Base-by-base conservation (phyloP, 2,329 filamentous ascomycete species). In the Westerdykella sp. region DNA sequence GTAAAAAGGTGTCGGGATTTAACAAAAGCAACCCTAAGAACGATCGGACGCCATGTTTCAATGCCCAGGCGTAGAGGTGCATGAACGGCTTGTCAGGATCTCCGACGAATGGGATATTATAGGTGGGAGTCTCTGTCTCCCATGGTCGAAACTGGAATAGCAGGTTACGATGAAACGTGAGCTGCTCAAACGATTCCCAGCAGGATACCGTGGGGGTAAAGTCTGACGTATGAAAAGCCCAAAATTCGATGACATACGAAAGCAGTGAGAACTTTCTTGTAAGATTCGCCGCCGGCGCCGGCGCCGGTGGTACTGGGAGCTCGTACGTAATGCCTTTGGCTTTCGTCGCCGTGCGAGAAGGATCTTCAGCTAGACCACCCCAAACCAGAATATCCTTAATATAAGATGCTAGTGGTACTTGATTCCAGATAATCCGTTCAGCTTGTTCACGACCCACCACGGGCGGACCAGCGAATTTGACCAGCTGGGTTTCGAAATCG, bases 401-500 rank as follows among this genome's bases (percentile, higher is more conserved):
- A 9, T 9, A 35, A 10, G 18, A 15, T 1, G 25, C 34, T 13
- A 39, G 14, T 5, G 37, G 23, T 6, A 40, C 34, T 14, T 22
- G n/a, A 12, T 38, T 18, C 35, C 40, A 41, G n/a, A 42, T 40
- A 9, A 38, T 32, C 10, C 32, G 5, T 14, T 45, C 41, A n/a
- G 34, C 34, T 13, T 34, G n/a, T 7, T 25, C 14, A 6, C 14
- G 34, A 18, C 16, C 37, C 10, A 28, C n/a, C 12, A 30, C 11
- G 18, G 41, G 3, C 18, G 25, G 7, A 10, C 9, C 9, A 28
- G 25, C 9, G 25, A 28, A 3, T 39, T 35, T 39, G 18, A 16
- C 22, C 7, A 51, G n/a, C 14, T 54, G 45, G 4, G 54, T 62
- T 40, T 69, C 59, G 32, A 72, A 72, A 34, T 70, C 65, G 31